Base-by-base conservation (phyloP, 2,329 filamentous ascomycete species). In the Apiospora phragmitis region DNA sequence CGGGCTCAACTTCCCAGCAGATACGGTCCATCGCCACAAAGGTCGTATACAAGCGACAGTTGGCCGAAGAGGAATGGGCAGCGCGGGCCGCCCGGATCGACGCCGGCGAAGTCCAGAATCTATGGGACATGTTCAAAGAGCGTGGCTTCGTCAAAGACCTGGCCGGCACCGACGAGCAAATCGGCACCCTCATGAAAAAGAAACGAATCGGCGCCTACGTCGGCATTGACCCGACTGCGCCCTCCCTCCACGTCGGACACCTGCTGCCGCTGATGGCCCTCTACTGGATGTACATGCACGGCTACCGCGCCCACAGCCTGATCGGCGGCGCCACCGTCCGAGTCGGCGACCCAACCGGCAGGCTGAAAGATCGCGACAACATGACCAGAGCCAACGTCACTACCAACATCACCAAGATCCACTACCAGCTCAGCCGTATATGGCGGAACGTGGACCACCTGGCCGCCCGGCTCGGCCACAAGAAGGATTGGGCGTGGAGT, bases 231-330 rank as follows among this genome's bases (percentile, higher is more conserved):
- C 93, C 94, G 6, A 96, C 94, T 0, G 93, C 93, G 18, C 85
- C 89, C 70, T 96, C 93, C 2, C 84, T 96, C 71, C 94, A 97
- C 76, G 85, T 96, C 65, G 94, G 94, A 71, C 93, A 97, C 78
- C 85, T 97, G 7, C 84, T 96, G 18, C 92, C 94, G 29, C 85
- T 95, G 69, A 96, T 96, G 93, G 89, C 92, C 21, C 84, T 95
- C 32, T 94, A 94, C 82, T 95, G 93, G 92, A 88, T 95, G 84
- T 94, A 94, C 82, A 85, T 94, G 74, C 86, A 94, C 78, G 93
- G 94, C 32, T 91, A 92, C 79, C 85, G 88, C 42, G 86, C 91
- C 35, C 84, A 93, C 67, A 91, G 89, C 49, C 83, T 96, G 70
- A 79, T 94, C 70, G 93, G 93, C 65, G 91, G 92, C 75, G 91